Base-by-base conservation (phyloP, 176 grass and related monocot genomes). In the Alopecurus myosuroides region DNA sequence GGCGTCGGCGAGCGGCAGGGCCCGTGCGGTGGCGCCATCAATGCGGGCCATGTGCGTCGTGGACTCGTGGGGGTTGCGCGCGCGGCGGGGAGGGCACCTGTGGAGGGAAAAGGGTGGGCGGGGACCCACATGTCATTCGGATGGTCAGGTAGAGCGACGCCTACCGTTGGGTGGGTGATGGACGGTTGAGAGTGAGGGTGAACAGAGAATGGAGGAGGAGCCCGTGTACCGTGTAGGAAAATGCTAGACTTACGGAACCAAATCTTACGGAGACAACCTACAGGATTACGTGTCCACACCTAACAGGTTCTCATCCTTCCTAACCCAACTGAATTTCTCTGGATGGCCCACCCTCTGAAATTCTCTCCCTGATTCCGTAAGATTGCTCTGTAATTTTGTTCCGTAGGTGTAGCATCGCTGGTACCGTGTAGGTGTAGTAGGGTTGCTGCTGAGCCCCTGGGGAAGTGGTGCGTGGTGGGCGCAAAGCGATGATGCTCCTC, bases 31-130 rank as follows among this genome's bases (percentile, higher is more conserved):
- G 45, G 74, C 56, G 37, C 45, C 57, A 90, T 90, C 36, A 80
- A 87, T 80, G 85, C 36, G 80, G 68, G 48, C 75, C 75, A 84
- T 80, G 89, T 84, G 85, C 67, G 79, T 14, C 28, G 84, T 29
- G 71, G 71, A 74, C 70, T 74, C 70, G 70, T n/a, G 36, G 23
- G 40, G 69, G 22, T 3, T 7, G 4, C 1, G 73, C 8, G 41
- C 9, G 30, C 20, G 34, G 41, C 14, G 40, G 28, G 28, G 20
- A 78, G 79, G 88, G 84, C 84, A 31, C 20, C 10, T 9, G 55
- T 77, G 77, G 70, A 67, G 48, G 53, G 42, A 18, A 34, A 29
- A 13, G 28, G 42, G 30, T 55, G 3, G 29, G 12, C 2, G 55
- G n/a, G 65, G 82, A 9, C 40, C 76, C 82, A 68, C 82, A 4